Percentiles rank a stretch among this genome's conserved stretches.
Conservation (phyloP, 2,329 filamentous ascomycete genomes). For the Penicillium sp. region DNA sequence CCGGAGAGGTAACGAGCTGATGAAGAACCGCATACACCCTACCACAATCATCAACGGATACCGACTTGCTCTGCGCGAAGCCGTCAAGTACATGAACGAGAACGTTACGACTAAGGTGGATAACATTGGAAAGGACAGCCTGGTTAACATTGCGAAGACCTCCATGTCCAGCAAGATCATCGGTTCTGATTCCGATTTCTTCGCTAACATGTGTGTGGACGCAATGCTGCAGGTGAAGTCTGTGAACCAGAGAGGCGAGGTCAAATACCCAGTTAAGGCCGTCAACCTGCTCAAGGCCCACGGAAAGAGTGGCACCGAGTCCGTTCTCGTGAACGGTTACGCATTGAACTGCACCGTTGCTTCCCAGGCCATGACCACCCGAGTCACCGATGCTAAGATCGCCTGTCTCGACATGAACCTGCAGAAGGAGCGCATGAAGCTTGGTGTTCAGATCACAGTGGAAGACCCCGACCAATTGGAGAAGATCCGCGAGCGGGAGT, state of each 20-base stretch:
- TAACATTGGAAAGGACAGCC: conserved; percentile 81
- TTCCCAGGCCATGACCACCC: conserved; percentile 95
- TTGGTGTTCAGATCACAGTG: conserved; percentile 96
- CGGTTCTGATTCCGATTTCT: conserved; percentile 92
- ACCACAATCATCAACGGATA: conserved; percentile 99
- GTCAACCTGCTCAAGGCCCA: conserved; percentile 99
- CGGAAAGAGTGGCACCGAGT: conserved; percentile 88
- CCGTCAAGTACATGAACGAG: conserved; percentile 98
- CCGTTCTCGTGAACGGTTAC: conserved; percentile 90
- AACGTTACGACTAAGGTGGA: conserved; percentile 97
- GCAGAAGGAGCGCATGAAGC: conserved; percentile 98
- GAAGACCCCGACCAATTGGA: conserved; percentile 97
- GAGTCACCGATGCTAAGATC: conserved; percentile 92
- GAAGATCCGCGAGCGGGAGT: conserved; percentile 91
- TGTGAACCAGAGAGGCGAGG: conserved; percentile 84
- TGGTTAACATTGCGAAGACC: conserved; percentile 94
- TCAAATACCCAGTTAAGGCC: conserved; percentile 97
- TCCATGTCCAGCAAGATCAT: conserved; percentile 99
- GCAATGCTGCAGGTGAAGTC: conserved; percentile 94
- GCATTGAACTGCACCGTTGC: conserved; percentile 98
- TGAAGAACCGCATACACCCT: conserved; percentile 99
- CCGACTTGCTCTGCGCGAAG: conserved; percentile 89
- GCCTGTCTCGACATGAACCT: conserved; percentile 96
- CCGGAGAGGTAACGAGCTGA: conserved; percentile 90
- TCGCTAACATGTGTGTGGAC: conserved; percentile 95